A percentile compares a stretch with the other conserved stretches of the same genome.
phyloP scores from a whole-genome alignment of 805 yeast species.

The Isabelozyma heimii region DNA sequence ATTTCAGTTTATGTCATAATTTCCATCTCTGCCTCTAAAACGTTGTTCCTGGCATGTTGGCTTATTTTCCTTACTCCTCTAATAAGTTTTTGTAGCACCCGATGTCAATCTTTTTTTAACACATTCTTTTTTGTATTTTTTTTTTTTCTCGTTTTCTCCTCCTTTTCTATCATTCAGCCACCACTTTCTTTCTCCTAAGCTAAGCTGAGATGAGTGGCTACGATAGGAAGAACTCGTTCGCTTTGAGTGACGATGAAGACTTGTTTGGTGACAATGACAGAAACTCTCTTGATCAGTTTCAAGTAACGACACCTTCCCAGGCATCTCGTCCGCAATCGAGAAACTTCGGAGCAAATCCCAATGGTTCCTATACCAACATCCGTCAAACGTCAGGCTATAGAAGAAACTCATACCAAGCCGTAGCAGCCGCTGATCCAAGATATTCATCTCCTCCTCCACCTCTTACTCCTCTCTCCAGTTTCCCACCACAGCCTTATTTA shows the following conservation, averaged over 20 bases:
- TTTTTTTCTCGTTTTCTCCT: not conserved
- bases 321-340: not conserved
- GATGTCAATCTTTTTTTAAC: not conserved
- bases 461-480: not conserved
- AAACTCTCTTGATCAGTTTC: not conserved
- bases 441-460: not conserved
- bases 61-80: not conserved
- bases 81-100: not conserved
- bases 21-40: not conserved
- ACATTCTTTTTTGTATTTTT: no score
- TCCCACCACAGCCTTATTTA: not conserved
- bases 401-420: not conserved
- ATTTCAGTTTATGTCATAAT: no score
- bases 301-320: not conserved
- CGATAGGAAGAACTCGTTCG: not conserved
- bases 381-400: not conserved
- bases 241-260: not conserved
- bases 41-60: not conserved
- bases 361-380: not conserved
- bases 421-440: not conserved
- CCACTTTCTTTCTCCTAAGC: not conserved
- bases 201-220: not conserved
- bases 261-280: not conserved
- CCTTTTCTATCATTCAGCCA: not conserved
- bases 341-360: not conserved